A percentile compares a stretch with the other conserved stretches of the same genome.
Evolutionary conservation across 805 yeast species (phyloP).

Genomic region (Spathaspora boniae): DNA sequence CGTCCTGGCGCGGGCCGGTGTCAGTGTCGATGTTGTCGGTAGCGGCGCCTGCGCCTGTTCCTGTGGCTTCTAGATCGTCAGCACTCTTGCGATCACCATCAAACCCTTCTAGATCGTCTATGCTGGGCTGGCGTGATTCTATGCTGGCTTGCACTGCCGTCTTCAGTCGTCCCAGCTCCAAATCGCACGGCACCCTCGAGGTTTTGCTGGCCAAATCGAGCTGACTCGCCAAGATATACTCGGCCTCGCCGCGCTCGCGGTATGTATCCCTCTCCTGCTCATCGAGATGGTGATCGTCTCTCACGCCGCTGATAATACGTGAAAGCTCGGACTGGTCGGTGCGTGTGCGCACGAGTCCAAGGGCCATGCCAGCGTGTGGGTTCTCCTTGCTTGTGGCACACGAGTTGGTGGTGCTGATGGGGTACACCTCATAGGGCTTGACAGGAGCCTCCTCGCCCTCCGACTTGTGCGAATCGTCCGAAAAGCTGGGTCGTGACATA

Average conservation of each 20-base stretch:
- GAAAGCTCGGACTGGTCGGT: slow-evolving; percentile 16
- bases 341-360: slow-evolving; percentile 7
- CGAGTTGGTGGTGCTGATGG: neutral
- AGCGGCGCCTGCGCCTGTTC: slow-evolving; percentile 2
- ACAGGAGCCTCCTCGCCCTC: neutral
- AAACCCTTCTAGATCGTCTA: slow-evolving; percentile 4
- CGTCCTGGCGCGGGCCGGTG: slow-evolving; percentile 29
- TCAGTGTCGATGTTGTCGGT: slow-evolving; percentile 4
- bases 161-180: neutral
- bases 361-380: no score
- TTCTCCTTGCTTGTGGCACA: no score
- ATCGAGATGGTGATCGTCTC: slow-evolving; percentile 20
- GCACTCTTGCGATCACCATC: no score
- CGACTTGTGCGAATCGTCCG: neutral
- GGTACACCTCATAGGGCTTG: neutral
- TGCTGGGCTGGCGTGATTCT: neutral
- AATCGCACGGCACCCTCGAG: neutral
- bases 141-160: neutral
- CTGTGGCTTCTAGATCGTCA: no score
- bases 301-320: slow-evolving; percentile 17
- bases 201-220: slow-evolving; percentile 13
- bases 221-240: slow-evolving; percentile 15
- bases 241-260: slow-evolving; percentile 12
- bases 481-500: no score
- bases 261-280: slow-evolving; percentile 12